Evolutionary conservation across 2,329 filamentous ascomycete species (phyloP).

Genomic region (Amylocarpus encephaloides): DNA sequence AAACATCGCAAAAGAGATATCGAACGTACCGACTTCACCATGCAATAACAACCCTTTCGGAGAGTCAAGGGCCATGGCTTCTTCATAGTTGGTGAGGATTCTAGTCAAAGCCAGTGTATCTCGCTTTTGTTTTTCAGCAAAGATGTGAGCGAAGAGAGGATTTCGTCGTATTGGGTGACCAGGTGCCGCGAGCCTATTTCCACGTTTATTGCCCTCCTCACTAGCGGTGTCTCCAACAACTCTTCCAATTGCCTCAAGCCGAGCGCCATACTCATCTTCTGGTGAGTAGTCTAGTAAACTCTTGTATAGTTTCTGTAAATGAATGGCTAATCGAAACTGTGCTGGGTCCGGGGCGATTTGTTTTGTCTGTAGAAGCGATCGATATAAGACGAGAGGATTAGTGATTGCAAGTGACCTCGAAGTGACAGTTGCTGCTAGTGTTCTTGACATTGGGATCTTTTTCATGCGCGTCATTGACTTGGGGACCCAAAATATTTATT

Average conservation of each 20-base stretch:
- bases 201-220: conserved; percentile 28
- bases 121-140: conserved; percentile 46
- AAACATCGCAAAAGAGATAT: too few relatives aligned
- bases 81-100: conserved; percentile 64
- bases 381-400: conserved; percentile 72
- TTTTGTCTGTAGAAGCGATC: conserved; percentile 53
- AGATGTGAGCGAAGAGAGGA: conserved; percentile 53
- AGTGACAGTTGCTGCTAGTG: conserved; percentile 35
- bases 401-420: conserved; percentile 53
- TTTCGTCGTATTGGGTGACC: conserved; percentile 53
- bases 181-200: conserved; percentile 39
- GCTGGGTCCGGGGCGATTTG: conserved; percentile 62
- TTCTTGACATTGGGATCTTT: conserved; percentile 24
- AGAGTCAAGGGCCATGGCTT: conserved; percentile 63
- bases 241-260: conserved; percentile 53
- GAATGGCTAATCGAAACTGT: conserved; percentile 66
- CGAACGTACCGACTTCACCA: conserved; percentile 63
- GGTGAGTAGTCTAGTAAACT: conserved; percentile 75
- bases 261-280: conserved; percentile 59
- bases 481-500: too few relatives aligned
- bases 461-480: too few relatives aligned
- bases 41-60: conserved; percentile 71
- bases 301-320: conserved; percentile 70
- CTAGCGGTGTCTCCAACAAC: conserved; percentile 29
- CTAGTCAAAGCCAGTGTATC: conserved; percentile 60